These are phyloP conservation scores for Kodamaea arcana DNA, from an alignment of 1,139 yeast species.

Conservation along the genomic window DNA sequence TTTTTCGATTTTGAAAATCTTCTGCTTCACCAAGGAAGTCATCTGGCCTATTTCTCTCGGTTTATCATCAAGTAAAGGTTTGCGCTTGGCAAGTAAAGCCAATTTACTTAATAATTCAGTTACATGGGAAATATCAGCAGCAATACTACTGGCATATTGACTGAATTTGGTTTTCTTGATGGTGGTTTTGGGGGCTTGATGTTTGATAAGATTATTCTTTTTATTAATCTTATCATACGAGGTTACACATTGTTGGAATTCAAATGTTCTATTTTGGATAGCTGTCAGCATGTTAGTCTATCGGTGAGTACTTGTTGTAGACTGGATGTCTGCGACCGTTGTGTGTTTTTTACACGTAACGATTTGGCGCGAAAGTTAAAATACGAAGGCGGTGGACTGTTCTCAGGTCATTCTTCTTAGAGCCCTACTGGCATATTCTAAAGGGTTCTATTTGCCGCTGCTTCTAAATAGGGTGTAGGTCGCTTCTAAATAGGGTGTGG, in stretches of 20 bases:
- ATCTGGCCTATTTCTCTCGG: conserved; percentile 92
- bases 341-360: no score
- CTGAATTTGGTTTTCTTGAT: conserved; percentile 65
- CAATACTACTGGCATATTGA: conserved; percentile 74
- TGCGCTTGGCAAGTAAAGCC: conserved; percentile 80
- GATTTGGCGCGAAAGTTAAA: no score
- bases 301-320: no score
- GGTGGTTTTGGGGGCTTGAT: conserved; percentile 9
- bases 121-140: conserved; percentile 86
- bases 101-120: conserved; percentile 78
- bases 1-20: conserved; percentile 81
- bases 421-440: no score
- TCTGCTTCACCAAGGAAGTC: conserved; percentile 90
- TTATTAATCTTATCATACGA: conserved; percentile 60
- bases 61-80: conserved; percentile 91
- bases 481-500: no score
- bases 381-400: no score
- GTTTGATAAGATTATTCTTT: conserved; percentile 18
- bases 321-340: no score
- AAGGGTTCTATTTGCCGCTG: no score
- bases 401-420: no score
- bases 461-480: no score
- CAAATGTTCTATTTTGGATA: conserved; percentile 76
- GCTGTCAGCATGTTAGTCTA: conserved; percentile 28
- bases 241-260: conserved; percentile 80